Evolutionary conservation across 1,139 yeast genomes (phyloP).

Genomic region (Lodderomyces theae): DNA sequence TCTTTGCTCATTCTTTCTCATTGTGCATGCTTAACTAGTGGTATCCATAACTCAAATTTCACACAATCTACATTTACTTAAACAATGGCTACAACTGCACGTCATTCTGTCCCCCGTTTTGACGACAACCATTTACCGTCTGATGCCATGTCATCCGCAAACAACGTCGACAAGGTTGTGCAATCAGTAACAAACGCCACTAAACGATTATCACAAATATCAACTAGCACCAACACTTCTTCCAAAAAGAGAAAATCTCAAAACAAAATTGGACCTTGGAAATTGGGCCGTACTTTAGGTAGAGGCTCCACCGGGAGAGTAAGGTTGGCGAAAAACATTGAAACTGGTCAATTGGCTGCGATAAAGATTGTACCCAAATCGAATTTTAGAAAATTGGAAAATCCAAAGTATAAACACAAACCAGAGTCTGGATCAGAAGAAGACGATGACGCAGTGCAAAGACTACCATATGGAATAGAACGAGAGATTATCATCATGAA

Average conservation of each 20-base stretch:
- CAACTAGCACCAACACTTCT: slow-evolving; percentile 50
- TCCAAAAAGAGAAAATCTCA: slow-evolving; percentile 56
- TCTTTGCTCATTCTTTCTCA: too few relatives aligned
- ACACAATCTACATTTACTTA: too few relatives aligned
- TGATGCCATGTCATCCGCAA: slow-evolving; percentile 24
- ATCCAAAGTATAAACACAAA: slow-evolving; percentile 39
- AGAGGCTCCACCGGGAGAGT: slow-evolving; percentile 96
- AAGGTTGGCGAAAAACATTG: slow-evolving; percentile 79
- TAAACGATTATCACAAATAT: slow-evolving; percentile 61
- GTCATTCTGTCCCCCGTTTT: slow-evolving; percentile 1
- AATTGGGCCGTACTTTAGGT: slow-evolving; percentile 89
- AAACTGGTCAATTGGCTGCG: slow-evolving; percentile 89
- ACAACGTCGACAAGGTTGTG: slow-evolving; percentile 45
- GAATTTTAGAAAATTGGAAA: slow-evolving; percentile 53
- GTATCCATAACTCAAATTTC: not conserved
- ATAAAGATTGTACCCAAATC: slow-evolving; percentile 94
- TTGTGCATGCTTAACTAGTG: too few relatives aligned
- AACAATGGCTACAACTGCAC: not conserved
- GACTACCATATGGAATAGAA: slow-evolving; percentile 90
- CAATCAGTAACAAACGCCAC: slow-evolving; percentile 62
- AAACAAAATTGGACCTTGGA: slow-evolving; percentile 94
- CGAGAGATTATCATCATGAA: slow-evolving; percentile 94
- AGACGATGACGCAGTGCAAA: slow-evolving; percentile 44
- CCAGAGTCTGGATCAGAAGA: slow-evolving; percentile 13
- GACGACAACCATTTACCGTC: slow-evolving; percentile 16